Conservation (phyloP, 2,329 filamentous ascomycete genomes). For the Nothopassalora personata region DNA sequence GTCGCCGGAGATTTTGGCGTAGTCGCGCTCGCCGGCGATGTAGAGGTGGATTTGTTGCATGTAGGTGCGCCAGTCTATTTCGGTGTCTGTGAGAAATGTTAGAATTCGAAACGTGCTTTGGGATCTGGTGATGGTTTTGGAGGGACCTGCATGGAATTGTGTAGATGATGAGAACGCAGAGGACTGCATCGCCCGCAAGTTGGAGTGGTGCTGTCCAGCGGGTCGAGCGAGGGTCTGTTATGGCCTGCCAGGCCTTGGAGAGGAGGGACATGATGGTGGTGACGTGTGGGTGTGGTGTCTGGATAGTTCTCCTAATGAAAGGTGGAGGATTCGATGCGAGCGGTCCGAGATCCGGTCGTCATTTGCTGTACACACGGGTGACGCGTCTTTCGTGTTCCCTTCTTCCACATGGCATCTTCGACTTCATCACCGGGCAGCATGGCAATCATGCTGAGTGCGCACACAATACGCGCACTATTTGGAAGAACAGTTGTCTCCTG, state of each 20-base stretch:
- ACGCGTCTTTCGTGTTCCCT: neutral
- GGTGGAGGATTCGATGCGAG: neutral
- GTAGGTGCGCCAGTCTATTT: slow-evolving; percentile 96
- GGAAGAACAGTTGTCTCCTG: too few species aligned
- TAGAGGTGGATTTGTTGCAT: slow-evolving; percentile 88
- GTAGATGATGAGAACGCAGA: slow-evolving; percentile 71
- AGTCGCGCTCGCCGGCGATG: slow-evolving; percentile 79
- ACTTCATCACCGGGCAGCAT: neutral
- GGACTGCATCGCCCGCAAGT: slow-evolving; percentile 62
- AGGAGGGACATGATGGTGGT: slow-evolving; percentile 35
- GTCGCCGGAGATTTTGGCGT: slow-evolving; percentile 74
- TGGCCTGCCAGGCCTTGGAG: slow-evolving; percentile 35
- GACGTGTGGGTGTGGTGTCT: neutral
- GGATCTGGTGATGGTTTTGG: neutral
- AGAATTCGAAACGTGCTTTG: slow-evolving; percentile 1
- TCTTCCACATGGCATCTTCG: neutral
- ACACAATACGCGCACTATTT: too few species aligned
- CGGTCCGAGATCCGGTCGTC: neutral
- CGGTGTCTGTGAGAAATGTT: slow-evolving; percentile 61
- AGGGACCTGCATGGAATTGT: slow-evolving; percentile 70
- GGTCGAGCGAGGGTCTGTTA: slow-evolving; percentile 52
- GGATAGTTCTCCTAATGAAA: neutral
- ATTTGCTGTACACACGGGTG: neutral
- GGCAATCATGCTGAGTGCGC: too few species aligned
- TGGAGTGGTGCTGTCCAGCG: slow-evolving; percentile 63